A percentile compares a stretch with the other conserved stretches of the same genome.
phyloP scores from a whole-genome alignment of 192 early-diverging fungal genomes.

The Podila verticillata region DNA sequence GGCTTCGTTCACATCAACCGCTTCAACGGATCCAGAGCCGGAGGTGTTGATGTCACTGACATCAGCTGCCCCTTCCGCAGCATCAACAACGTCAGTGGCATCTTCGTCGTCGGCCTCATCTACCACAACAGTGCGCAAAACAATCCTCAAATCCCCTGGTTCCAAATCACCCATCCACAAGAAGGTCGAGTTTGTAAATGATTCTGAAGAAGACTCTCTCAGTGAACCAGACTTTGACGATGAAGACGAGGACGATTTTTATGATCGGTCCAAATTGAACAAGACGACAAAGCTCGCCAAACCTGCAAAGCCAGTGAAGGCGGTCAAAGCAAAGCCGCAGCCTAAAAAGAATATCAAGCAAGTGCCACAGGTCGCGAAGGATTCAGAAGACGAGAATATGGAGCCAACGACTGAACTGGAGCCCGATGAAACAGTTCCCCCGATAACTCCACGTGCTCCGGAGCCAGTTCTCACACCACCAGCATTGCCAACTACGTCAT shows the following conservation, averaged over 20 bases:
- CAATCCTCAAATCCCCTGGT: conserved; percentile 31
- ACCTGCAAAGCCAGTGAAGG: neutral
- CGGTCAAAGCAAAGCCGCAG: neutral
- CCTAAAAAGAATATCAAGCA: neutral
- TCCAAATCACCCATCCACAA: conserved; percentile 18
- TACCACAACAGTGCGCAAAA: neutral
- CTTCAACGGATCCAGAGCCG: neutral
- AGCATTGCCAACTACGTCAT: neutral
- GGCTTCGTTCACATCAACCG: neutral
- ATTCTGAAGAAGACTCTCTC: conserved; percentile 21
- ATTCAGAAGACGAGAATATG: neutral
- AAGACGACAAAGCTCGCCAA: neutral
- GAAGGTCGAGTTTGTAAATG: conserved; percentile 37
- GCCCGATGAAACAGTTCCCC: neutral
- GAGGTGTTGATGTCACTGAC: neutral
- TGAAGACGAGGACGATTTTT: conserved; percentile 9
- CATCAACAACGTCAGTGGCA: neutral
- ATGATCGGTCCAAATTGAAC: neutral
- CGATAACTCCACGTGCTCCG: neutral
- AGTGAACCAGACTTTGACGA: conserved; percentile 25
- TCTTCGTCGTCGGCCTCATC: conserved; percentile 13
- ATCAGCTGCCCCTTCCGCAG: conserved; percentile 7
- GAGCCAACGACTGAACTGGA: neutral
- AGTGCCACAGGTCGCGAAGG: neutral
- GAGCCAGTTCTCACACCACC: neutral